These are phyloP conservation scores for Rhodotorula graminis DNA, from an alignment of 768 basidiomycete species.

Conservation along the genomic window DNA sequence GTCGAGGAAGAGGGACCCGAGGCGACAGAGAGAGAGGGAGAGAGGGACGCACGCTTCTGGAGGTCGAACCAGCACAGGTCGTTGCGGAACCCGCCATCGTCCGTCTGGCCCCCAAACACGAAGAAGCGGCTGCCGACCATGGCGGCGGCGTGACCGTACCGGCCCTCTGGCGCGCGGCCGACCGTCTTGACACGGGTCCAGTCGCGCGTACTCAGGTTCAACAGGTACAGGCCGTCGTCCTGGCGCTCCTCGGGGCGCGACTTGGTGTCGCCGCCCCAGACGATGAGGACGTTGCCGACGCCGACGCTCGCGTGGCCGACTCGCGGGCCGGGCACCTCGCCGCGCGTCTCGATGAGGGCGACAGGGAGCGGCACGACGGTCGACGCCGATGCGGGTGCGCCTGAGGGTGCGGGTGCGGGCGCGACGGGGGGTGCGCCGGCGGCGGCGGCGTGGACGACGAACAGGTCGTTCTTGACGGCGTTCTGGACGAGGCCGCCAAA, in stretches of 20 bases:
- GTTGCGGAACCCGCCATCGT: constrained; percentile 69
- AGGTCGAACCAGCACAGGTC: constrained; percentile 96
- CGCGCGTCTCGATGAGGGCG: constrained; percentile 75
- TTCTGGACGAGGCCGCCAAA: constrained; percentile 96
- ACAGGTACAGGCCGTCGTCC: constrained; percentile 86
- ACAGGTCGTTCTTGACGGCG: constrained; percentile 82
- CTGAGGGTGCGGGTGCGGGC: not conserved
- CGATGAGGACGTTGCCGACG: constrained; percentile 88
- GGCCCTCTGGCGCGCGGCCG: constrained; percentile 72
- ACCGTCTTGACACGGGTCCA: constrained; percentile 84
- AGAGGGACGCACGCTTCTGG: constrained; percentile 66
- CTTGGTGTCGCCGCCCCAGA: constrained; percentile 96
- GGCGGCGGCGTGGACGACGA: constrained; percentile 57
- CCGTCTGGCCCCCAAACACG: constrained; percentile 93
- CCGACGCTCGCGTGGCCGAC: constrained; percentile 97
- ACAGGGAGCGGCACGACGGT: constrained; percentile 66
- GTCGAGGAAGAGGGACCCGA: not conserved
- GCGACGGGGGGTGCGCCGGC: not conserved
- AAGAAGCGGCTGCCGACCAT: constrained; percentile 89
- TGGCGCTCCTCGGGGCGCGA: constrained; percentile 65
- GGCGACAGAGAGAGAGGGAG: not conserved
- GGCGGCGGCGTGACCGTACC: constrained; percentile 92
- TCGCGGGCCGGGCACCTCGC: constrained; percentile 78
- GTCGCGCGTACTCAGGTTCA: constrained; percentile 87
- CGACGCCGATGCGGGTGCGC: not conserved